Evolutionary conservation across 2,329 filamentous ascomycete species (phyloP), one percentile per base, ranked within the genome.

Genomic region (Penicillium sp.): DNA sequence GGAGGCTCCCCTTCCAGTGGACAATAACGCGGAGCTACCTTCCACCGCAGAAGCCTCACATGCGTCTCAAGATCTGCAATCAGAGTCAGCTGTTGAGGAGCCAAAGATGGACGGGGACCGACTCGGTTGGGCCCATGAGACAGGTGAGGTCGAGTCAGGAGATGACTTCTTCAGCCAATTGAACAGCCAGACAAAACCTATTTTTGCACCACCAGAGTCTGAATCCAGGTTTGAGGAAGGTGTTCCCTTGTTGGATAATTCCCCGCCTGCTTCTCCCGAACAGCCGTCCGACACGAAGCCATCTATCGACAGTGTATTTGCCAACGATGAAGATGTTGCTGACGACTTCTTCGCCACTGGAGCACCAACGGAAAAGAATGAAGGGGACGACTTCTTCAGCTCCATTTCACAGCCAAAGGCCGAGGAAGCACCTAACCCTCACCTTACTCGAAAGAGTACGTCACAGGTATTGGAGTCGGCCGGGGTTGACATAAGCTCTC

Each of bases 221-320:
- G 82, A 87, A 24, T 81, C 83, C 22, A 83, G 88, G 43, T 91
- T 82, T 59, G 87, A 89, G 54, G 88, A 91, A 72, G 88, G 88
- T 0, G 55, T 91, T 4, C 87, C 88, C 1, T 71, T 91, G 36
- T 54, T 76, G 38, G 55, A 84, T 85, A 63, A 76, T 70, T 75
- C 46, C 43, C 36, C 55, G 27, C 55, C 67, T 24, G 59, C 58
- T 11, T 65, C 67, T 3, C 54, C 55, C 6, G 58, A 63, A 22
- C 52, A 67, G 2, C 62, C 74, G 39, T 55, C 60, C 4, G 67
- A 69, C 13, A 61, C 64, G 27, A 56, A 65, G 27, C 57, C 53
- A 46, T 57, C 54, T 7, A 64, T 73, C 11, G 57, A 67, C 29
- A 60, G 70, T 27, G 55, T 72, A 7, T 82, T 62, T 72, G 77